Percentiles rank a stretch among this genome's conserved stretches.
Evolutionary conservation across 352 stramenopile species (phyloP).

Genomic region (Pythium myriotylum): DNA sequence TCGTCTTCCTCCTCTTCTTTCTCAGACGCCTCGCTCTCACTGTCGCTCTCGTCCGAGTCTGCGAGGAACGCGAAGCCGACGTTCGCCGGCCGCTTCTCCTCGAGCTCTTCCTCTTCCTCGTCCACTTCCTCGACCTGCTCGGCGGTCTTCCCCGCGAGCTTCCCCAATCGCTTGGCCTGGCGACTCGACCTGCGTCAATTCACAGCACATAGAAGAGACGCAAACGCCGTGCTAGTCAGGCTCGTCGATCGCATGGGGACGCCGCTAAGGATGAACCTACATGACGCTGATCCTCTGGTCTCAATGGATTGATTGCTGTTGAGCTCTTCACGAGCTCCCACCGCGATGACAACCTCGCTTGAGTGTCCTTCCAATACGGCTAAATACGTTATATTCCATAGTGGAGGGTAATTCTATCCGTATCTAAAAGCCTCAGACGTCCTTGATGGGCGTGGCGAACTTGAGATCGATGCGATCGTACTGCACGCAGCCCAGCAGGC

Average conservation of each 20-base stretch:
- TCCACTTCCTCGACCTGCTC: constrained; percentile 35
- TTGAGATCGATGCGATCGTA: constrained; percentile 78
- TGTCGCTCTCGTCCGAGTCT: constrained; percentile 45
- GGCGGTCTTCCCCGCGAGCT: constrained; percentile 43
- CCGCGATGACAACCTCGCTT: constrained; percentile 8
- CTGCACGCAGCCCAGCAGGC: constrained; percentile 77
- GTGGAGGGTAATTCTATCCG: too few relatives aligned
- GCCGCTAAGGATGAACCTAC: too few relatives aligned
- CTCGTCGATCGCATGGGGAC: too few relatives aligned
- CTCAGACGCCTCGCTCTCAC: constrained; percentile 25
- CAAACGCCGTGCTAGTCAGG: too few relatives aligned
- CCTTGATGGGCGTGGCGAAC: constrained; percentile 52
- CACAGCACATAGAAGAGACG: not conserved
- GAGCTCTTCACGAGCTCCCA: too few relatives aligned
- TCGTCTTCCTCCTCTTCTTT: constrained; percentile 42
- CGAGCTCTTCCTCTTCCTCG: constrained; percentile 43
- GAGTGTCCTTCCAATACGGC: constrained; percentile 16
- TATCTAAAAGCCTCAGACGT: constrained; percentile 1
- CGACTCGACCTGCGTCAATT: constrained; percentile 60
- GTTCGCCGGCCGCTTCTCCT: constrained; percentile 55
- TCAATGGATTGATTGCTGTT: too few relatives aligned
- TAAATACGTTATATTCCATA: constrained; percentile 14
- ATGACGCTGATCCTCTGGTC: constrained; percentile 11
- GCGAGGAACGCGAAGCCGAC: constrained; percentile 74
- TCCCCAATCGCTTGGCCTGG: constrained; percentile 69